These are phyloP conservation scores for Ettlia oleoabundans DNA, from an alignment of 139 green algal species.

Conservation along the genomic window DNA sequence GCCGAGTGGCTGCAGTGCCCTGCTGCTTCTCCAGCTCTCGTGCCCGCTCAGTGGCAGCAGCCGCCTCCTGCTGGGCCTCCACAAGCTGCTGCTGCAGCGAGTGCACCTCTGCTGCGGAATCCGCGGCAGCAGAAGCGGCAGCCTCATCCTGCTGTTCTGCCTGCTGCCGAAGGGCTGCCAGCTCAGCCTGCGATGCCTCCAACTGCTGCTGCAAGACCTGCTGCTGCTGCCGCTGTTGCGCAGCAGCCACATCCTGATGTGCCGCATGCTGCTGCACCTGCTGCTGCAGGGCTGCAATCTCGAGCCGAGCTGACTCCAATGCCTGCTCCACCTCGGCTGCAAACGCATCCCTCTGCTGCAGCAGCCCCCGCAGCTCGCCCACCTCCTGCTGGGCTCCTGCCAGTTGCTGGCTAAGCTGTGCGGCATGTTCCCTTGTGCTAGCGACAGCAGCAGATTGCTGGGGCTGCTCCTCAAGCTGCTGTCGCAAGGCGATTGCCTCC, in stretches of 20 bases:
- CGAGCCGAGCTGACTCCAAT: too few species aligned
- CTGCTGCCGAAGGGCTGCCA: slow-evolving; percentile 8
- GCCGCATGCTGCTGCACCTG: neutral
- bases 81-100: slow-evolving; percentile 9
- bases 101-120: neutral
- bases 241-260: too few species aligned
- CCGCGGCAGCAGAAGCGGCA: neutral
- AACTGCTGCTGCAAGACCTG: too few species aligned
- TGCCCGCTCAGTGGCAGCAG: neutral
- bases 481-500: neutral
- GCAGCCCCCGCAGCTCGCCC: too few species aligned
- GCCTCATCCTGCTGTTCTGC: neutral
- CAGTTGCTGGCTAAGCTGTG: too few species aligned
- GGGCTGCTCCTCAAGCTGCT: neutral
- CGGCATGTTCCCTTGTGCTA: too few species aligned
- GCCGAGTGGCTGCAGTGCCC: neutral
- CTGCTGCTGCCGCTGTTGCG: too few species aligned
- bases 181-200: neutral
- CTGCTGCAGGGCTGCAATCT: too few species aligned
- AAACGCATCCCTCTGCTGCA: too few species aligned
- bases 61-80: slow-evolving; percentile 23
- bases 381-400: too few species aligned
- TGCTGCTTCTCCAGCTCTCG: neutral
- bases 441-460: neutral
- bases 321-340: too few species aligned